A percentile compares a stretch with the other conserved stretches of the same genome.
Conservation (phyloP, 345 rosid species). For the Camelina sativa region DNA sequence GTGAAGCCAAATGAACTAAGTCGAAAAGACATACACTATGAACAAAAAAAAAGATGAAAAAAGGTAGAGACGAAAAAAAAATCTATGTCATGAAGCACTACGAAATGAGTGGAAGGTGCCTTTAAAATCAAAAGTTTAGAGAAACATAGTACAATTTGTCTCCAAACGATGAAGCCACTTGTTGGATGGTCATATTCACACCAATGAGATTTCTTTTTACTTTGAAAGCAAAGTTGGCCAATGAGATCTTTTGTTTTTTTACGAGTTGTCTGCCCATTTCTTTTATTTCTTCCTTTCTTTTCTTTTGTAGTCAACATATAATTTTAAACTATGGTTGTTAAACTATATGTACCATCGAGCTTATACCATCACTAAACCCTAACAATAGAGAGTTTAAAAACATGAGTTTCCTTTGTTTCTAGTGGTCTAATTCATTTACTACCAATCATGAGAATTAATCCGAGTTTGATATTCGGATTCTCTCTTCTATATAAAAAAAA, state of each 20-base stretch:
- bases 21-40: not conserved
- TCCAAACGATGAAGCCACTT: slow-evolving; percentile 41
- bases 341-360: not conserved
- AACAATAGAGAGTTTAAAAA: not conserved
- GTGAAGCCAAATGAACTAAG: slow-evolving; percentile 17
- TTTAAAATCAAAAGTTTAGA: slow-evolving; percentile 20
- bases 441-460: not conserved
- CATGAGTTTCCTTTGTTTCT: not conserved
- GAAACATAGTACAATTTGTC: slow-evolving; percentile 44
- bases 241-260: slow-evolving; percentile 24
- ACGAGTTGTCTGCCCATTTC: slow-evolving; percentile 14
- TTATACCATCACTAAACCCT: not conserved
- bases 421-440: not conserved
- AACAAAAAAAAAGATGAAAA: not conserved
- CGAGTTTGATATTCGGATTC: not conserved
- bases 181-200: slow-evolving; percentile 40
- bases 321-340: not conserved
- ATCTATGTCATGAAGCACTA: slow-evolving; percentile 34
- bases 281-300: slow-evolving; percentile 6
- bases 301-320: not conserved
- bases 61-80: not conserved
- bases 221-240: slow-evolving; percentile 33
- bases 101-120: slow-evolving; percentile 36
- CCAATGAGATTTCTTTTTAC: slow-evolving; percentile 27
- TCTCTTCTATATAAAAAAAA: not conserved